Base-by-base conservation (phyloP, 495 filamentous ascomycete species). In the Trichoderma asperelloides region DNA sequence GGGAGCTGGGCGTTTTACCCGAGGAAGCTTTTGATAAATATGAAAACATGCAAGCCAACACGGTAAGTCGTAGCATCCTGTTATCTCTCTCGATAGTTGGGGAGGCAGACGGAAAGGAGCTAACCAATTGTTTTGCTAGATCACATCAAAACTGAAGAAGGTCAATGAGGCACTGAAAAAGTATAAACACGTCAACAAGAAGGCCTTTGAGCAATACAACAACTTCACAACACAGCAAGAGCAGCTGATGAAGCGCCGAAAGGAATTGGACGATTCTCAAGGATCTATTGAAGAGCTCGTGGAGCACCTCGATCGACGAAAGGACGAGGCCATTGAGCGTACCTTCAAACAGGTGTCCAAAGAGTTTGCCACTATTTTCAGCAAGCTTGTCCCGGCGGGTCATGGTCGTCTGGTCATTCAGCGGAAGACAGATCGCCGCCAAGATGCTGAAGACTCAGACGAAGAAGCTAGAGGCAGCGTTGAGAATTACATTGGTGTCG, bases 161-260 rank as follows among this genome's bases (percentile, higher is more conserved):
- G 91, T 94, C 75, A 96, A 97, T 72, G 92, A 97, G 68, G 85
- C 88, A 0, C 82, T 99, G 55, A 98, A 98, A 78, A 96, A 97
- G 74, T 98, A 93, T 80, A 90, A 89, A 41, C 91, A 96, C 72
- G 92, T 99, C 74, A 99, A 99, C 84, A 99, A 98, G 80, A 99
- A 99, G 76, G 95, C 95, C 0, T 96, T 97, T 69, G 96, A 99
- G 76, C 95, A 99, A 76, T 98, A 97, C 82, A 94, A 92, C 78
- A 96, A 87, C 77, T 98, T 98, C 77, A 97, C 94, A 23, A 89
- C 87, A 66, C 92, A 97, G 75, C 88, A 94, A 6, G 91, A 96
- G 62, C 87, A 86, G 4, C 82, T 99, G 9, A 88, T 88, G 0
- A 89, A 89, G 69, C 89, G 95, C 62, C 84, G 93, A 21, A 84